These are phyloP conservation scores for Carex scoparia DNA, from an alignment of 176 grass and related monocot genomes.

Conservation along the genomic window DNA sequence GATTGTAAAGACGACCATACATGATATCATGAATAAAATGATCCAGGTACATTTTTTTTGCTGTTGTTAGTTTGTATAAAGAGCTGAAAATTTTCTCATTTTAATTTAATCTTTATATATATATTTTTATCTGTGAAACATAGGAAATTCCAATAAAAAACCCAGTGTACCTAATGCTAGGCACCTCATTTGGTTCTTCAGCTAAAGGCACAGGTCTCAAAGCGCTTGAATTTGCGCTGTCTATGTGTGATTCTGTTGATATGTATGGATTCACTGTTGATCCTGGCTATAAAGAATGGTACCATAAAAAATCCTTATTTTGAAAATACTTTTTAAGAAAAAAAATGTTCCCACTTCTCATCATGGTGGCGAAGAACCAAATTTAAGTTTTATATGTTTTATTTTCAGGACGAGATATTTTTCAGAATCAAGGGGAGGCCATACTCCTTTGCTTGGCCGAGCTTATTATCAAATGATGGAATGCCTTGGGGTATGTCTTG, in stretches of 20 bases:
- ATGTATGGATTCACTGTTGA: conserved; percentile 99
- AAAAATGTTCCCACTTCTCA: not conserved
- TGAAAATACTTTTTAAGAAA: not conserved
- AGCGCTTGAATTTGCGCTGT: conserved; percentile 93
- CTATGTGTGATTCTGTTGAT: conserved; percentile 80
- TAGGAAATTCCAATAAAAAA: conserved; percentile 90
- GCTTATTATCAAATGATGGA: conserved; percentile 99
- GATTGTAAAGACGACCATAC: conserved; percentile 94
- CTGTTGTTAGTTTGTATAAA: not conserved
- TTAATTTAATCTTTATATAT: conserved; percentile 10
- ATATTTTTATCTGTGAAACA: conserved; percentile 18
- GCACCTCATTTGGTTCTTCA: conserved; percentile 90
- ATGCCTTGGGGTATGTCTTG: conserved; percentile 76
- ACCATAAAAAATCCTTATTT: not conserved
- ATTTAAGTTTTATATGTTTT: conserved; percentile 22
- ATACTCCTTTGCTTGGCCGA: conserved; percentile 89
- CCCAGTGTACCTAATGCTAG: conserved; percentile 85
- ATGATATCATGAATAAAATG: conserved; percentile 97
- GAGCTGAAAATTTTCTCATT: not conserved
- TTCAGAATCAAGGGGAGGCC: conserved; percentile 83
- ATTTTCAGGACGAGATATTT: conserved; percentile 94
- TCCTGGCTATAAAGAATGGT: conserved; percentile 99
- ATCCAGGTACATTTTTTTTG: conserved; percentile 54
- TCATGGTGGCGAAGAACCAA: not conserved
- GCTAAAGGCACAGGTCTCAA: conserved; percentile 98